Conservation (phyloP, 768 basidiomycete genomes). For the Suillus fuscotomentosus region DNA sequence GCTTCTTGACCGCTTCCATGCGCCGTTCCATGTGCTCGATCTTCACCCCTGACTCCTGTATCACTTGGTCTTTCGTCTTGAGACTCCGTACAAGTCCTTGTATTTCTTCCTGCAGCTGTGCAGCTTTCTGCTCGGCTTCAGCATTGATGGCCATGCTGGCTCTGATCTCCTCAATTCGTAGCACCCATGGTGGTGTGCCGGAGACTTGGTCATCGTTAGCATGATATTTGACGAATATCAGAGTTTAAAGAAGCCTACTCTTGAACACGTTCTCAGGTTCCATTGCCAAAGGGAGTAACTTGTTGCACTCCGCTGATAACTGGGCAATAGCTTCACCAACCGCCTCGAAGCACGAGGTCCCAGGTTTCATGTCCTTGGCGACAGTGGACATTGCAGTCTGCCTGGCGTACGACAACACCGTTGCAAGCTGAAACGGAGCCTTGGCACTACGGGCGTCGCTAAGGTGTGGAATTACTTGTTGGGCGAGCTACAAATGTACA, state of each 20-base stretch:
- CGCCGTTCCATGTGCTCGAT: slow-evolving; percentile 94
- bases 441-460: slow-evolving; percentile 78
- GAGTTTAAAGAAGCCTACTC: slow-evolving; percentile 44
- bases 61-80: slow-evolving; percentile 83
- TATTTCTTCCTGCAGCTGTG: slow-evolving; percentile 86
- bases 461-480: slow-evolving; percentile 85
- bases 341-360: slow-evolving; percentile 73
- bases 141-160: slow-evolving; percentile 80
- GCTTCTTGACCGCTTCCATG: slow-evolving; percentile 88
- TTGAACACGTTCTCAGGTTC: slow-evolving; percentile 79
- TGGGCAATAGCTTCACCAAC: slow-evolving; percentile 67
- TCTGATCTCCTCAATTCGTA: slow-evolving; percentile 80
- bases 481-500: slow-evolving; percentile 65
- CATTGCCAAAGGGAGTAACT: slow-evolving; percentile 65
- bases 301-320: slow-evolving; percentile 68
- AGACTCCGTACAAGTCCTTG: slow-evolving; percentile 83
- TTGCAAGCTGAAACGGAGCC: slow-evolving; percentile 70
- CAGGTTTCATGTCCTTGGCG: slow-evolving; percentile 64
- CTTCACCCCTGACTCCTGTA: slow-evolving; percentile 88
- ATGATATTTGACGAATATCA: background rate
- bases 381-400: slow-evolving; percentile 72
- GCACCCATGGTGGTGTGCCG: slow-evolving; percentile 82
- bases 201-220: slow-evolving; percentile 45
- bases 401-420: slow-evolving; percentile 68
- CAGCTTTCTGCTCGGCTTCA: slow-evolving; percentile 88